Evolutionary conservation across 148 eudicot species (phyloP).

Genomic region (Polygonum aviculare): DNA sequence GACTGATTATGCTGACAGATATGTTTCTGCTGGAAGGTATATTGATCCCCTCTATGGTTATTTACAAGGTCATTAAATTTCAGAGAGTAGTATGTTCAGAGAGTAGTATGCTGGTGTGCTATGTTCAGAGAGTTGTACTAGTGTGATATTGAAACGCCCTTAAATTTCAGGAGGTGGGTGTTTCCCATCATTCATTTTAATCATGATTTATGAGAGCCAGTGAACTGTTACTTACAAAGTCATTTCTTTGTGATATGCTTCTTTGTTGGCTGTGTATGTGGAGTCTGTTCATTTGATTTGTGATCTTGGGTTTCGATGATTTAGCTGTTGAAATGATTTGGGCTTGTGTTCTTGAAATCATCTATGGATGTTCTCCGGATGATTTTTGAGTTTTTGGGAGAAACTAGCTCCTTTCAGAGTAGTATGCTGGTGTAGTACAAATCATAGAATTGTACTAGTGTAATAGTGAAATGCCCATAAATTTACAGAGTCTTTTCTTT

Average conservation of each 20-base stretch:
- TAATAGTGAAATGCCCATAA: not conserved
- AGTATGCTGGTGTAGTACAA: not conserved
- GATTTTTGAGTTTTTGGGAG: not conserved
- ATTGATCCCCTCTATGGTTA: not conserved
- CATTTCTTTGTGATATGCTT: not conserved
- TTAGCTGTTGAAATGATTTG: not conserved
- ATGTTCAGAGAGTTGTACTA: not conserved
- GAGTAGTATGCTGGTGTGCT: not conserved
- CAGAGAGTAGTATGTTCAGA: not conserved
- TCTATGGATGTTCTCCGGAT: not conserved
- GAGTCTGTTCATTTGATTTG: not conserved
- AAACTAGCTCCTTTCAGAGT: not conserved
- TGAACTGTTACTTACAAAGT: not conserved
- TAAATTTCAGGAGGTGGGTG: not conserved
- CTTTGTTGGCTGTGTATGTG: not conserved
- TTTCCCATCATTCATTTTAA: too few species aligned
- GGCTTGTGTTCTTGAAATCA: not conserved
- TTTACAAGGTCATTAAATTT: not conserved
- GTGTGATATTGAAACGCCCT: not conserved
- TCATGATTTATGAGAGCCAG: too few species aligned
- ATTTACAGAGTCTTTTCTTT: not conserved
- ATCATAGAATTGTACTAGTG: not conserved
- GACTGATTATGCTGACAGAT: constrained; percentile 90
- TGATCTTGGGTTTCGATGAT: not conserved
- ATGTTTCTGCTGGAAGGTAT: constrained; percentile 93